Percentiles rank a stretch among this genome's conserved stretches.
Evolutionary conservation across 2,329 filamentous ascomycete species (phyloP).

Genomic region (Cercospora sp.): DNA sequence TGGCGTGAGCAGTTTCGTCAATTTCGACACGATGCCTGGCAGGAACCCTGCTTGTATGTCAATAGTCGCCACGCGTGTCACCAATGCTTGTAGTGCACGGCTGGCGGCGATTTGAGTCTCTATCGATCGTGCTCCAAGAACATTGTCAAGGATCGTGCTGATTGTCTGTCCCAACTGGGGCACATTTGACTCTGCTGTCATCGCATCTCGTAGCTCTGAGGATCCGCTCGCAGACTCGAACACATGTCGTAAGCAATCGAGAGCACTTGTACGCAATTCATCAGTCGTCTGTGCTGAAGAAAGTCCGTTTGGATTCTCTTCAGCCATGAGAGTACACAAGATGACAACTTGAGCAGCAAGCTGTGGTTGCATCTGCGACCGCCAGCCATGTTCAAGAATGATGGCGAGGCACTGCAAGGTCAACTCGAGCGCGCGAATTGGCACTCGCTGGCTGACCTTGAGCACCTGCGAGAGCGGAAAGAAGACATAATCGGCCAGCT

Average conservation of each 20-base stretch:
- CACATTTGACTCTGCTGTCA: slow-evolving; percentile 60
- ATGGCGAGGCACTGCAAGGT: slow-evolving; percentile 72
- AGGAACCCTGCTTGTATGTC: slow-evolving; percentile 81
- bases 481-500: slow-evolving; percentile 90
- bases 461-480: slow-evolving; percentile 89
- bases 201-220: slow-evolving; percentile 47
- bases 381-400: slow-evolving; percentile 79
- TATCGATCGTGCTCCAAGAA: slow-evolving; percentile 63
- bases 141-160: slow-evolving; percentile 73
- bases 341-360: slow-evolving; percentile 83
- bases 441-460: slow-evolving; percentile 69
- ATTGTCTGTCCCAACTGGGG: slow-evolving; percentile 81
- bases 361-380: slow-evolving; percentile 65
- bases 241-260: slow-evolving; percentile 67
- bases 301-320: slow-evolving; percentile 64
- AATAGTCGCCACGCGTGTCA: slow-evolving; percentile 65
- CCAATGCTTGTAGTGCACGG: slow-evolving; percentile 62
- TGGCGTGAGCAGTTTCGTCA: slow-evolving; percentile 73
- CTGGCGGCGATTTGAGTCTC: slow-evolving; percentile 72
- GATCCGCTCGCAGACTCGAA: slow-evolving; percentile 57
- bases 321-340: slow-evolving; percentile 77
- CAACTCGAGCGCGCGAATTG: slow-evolving; percentile 71
- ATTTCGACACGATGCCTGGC: slow-evolving; percentile 79
- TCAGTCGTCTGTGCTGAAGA: slow-evolving; percentile 60
- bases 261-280: slow-evolving; percentile 71